Base-by-base conservation (phyloP, 2,329 filamentous ascomycete genomes). In the Dothistroma septosporum region DNA sequence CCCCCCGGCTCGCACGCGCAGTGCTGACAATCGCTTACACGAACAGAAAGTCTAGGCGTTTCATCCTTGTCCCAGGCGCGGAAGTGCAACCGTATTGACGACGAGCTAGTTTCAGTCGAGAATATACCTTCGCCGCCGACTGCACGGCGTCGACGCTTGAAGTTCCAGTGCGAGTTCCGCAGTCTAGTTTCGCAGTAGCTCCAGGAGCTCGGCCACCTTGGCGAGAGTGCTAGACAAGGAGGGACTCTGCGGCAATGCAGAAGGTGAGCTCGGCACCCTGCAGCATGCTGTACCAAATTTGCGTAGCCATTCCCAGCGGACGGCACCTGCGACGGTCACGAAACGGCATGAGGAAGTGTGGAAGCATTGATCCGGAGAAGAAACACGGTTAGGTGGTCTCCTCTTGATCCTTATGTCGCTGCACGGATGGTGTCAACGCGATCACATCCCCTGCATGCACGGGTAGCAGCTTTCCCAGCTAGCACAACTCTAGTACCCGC, bases 401-500 rank as follows among this genome's bases (percentile, higher is more conserved):
- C 4, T n/a, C 14, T 44, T n/a, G 16, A 3, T 44, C 14, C 16
- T 44, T 28, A n/a, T n/a, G 41, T 44, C 5, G 16, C 41, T 44
- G 41, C 4, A 50, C 44, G 44, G 55, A 58, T 54, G 32, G 24
- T 33, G 46, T 48, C 48, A 47, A 44, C 57, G 57, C 57, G 57
- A 24, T 28, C 24, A 53, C 54, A 21, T 22, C 57, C 57, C 57
- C 57, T 59, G 57, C 57, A 59, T 44, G 41, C 2, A 4, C 41
- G 28, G 21, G 10, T 50, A 10, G 47, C 19, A n/a, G 28, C 22
- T 24, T 2, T 28, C 22, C 47, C 28, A 28, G 47, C 22, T 50
- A 50, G 47, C 47, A 50, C 47, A 31, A 50, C 47, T 31, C 47
- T 28, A 12, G 21, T 28, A 21, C 31, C 24, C 37, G 5, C n/a